Evolutionary conservation across 192 early-diverging fungal species (phyloP).

Genomic region (Mortierella antarctica): DNA sequence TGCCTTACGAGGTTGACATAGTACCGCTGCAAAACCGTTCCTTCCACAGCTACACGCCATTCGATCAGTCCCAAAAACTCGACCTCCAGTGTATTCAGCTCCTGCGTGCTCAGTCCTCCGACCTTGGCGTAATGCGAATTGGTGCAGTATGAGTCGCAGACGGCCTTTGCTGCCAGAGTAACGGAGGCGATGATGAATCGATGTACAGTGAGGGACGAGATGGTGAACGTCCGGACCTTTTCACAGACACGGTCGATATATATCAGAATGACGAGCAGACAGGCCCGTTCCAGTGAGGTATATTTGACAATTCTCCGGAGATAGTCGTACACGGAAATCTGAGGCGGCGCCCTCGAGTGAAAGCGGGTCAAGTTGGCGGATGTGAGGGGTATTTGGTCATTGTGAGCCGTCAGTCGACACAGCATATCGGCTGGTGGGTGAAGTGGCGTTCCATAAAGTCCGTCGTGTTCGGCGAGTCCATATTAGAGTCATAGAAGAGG

Average conservation of each 20-base stretch:
- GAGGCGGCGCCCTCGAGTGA: conserved; percentile 91
- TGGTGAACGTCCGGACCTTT: conserved; percentile 80
- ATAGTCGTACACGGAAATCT: conserved; percentile 90
- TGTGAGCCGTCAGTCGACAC: conserved; percentile 65
- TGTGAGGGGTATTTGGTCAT: conserved; percentile 69
- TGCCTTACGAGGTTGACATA: conserved; percentile 92
- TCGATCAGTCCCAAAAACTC: conserved; percentile 91
- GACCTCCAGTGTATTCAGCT: conserved; percentile 93
- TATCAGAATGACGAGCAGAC: conserved; percentile 88
- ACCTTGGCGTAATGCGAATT: conserved; percentile 96
- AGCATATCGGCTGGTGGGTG: conserved; percentile 67
- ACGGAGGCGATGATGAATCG: conserved; percentile 93
- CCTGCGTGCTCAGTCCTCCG: conserved; percentile 92
- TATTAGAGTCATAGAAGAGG: conserved; percentile 1
- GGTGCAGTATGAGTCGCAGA: conserved; percentile 95
- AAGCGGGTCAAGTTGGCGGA: conserved; percentile 87
- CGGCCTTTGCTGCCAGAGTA: conserved; percentile 85
- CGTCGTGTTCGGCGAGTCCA: neutral
- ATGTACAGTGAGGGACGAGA: conserved; percentile 93
- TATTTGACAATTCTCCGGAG: conserved; percentile 91
- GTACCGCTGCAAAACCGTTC: conserved; percentile 88
- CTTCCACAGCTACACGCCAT: conserved; percentile 87
- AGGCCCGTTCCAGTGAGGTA: conserved; percentile 88
- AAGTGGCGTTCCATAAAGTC: neutral
- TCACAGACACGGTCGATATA: conserved; percentile 94